Evolutionary conservation across 1,284 basidiomycete genomes (phyloP).

Genomic region (Papiliotrema laurentii): DNA sequence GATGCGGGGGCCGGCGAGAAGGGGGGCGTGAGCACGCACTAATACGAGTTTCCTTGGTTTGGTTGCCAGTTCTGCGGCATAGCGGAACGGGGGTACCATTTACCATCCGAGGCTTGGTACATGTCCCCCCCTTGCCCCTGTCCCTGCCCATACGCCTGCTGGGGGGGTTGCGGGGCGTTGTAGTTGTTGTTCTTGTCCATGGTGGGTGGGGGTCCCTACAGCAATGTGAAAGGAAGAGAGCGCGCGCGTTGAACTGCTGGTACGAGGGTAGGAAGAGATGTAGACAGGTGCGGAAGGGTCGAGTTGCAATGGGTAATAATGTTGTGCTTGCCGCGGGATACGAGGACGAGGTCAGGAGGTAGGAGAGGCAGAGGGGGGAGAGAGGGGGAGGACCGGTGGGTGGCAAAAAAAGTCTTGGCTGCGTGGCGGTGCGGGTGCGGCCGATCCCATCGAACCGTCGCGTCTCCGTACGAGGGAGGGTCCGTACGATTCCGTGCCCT

Average conservation of each 20-base stretch:
- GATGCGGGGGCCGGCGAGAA: not conserved
- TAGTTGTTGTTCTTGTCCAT: constrained; percentile 2
- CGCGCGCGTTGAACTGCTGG: not conserved
- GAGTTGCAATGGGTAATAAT: too few species aligned
- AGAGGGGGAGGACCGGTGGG: not conserved
- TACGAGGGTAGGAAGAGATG: too few species aligned
- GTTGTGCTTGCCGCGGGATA: too few species aligned
- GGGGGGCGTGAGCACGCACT: not conserved
- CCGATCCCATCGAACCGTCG: too few species aligned
- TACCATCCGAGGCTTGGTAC: constrained; percentile 6
- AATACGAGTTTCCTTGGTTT: not conserved
- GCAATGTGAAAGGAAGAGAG: not conserved
- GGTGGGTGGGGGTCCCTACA: not conserved
- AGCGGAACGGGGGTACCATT: not conserved
- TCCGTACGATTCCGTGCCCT: too few species aligned
- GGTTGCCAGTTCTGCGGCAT: constrained; percentile 7
- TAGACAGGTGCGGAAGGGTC: too few species aligned
- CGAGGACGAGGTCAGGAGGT: too few species aligned
- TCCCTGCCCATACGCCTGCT: not conserved
- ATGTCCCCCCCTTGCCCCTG: not conserved
- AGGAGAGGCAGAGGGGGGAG: not conserved
- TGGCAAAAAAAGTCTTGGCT: not conserved
- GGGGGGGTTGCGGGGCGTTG: not conserved
- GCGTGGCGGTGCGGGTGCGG: too few species aligned
- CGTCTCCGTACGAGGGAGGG: too few species aligned